Evolutionary conservation across 176 grass and related monocot genomes (phyloP), one percentile per base, ranked within the genome.

Genomic region (Echinochloa phyllopogon): DNA sequence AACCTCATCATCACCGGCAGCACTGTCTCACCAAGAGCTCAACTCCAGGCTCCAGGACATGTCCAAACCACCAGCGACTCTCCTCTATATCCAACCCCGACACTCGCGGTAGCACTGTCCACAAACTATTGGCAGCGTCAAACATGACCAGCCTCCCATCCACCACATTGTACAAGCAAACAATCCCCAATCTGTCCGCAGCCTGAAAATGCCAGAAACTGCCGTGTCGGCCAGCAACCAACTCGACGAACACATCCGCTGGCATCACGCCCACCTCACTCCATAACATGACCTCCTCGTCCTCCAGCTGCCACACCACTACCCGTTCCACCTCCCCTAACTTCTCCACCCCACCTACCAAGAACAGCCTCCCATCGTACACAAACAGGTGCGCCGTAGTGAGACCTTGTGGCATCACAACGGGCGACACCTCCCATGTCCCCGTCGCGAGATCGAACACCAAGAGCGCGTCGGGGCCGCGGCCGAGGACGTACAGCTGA

Each of bases 121-220:
- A 88, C 0, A 5, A 20, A 13, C 68, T 61, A 23, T 76, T 69
- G 0, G 47, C 53, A 3, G 58, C 79, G 75, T 93, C 88, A 83
- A 82, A 93, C 88, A 93, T 88, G 51, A 93, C 65, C 73, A 93
- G 44, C 39, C 55, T 79, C 36, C 73, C 77, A 0, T 85, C 67
- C 29, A 67, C n/a, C 3, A 77, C 81, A 62, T 93, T 90, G 74
- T 85, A 90, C 12, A 93, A 72, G 75, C 85, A 90, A 75, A 93
- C 77, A 70, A 85, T 72, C 36, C 92, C 92, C 77, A 86, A 57
- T 43, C 85, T 65, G 70, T 87, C 85, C 0, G 76, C 66, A 33
- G 82, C 83, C 42, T 82, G 27, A 57, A 93, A 93, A 73, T 85
- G 76, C 88, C 88, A 89, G 77, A 89, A 89, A 42, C 62, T 85